Evolutionary conservation across 2,329 filamentous ascomycete species (phyloP).

Genomic region (Clonostachys sp.): DNA sequence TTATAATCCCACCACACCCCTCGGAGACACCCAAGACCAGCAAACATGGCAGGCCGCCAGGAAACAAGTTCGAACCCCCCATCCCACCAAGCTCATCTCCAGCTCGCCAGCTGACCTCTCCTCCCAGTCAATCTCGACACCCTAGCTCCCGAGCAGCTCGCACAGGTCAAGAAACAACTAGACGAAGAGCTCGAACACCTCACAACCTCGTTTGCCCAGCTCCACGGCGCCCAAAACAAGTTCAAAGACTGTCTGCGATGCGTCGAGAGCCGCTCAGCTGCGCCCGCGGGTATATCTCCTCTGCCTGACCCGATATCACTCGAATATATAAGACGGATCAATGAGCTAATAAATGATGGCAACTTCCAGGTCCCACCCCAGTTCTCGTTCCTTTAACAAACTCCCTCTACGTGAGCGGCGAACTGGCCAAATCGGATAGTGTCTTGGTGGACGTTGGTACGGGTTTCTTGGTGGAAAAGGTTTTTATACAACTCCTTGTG

Average conservation of each 20-base stretch:
- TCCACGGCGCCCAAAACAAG: conserved; percentile 84
- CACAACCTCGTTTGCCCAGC: conserved; percentile 81
- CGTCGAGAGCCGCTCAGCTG: conserved; percentile 46
- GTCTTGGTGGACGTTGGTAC: conserved; percentile 92
- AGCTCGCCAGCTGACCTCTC: not conserved
- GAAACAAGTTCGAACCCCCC: conserved; percentile 18
- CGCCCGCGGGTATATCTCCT: conserved; percentile 18
- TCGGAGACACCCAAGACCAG: not conserved
- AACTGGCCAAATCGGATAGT: conserved; percentile 66
- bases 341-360: too few relatives aligned
- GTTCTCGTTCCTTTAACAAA: conserved; percentile 93
- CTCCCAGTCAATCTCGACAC: conserved; percentile 59
- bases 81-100: not conserved
- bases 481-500: conserved; percentile 17
- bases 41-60: conserved; percentile 16
- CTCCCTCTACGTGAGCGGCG: conserved; percentile 88
- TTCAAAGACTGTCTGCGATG: conserved; percentile 86
- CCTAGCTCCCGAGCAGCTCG: conserved; percentile 80
- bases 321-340: not conserved
- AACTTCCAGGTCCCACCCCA: conserved; percentile 30
- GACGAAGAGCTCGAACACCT: conserved; percentile 95
- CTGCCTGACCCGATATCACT: not conserved
- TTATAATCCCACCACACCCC: not conserved
- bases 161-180: conserved; percentile 90
- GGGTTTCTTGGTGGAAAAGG: conserved; percentile 93